Base-by-base conservation (phyloP, 345 rosid genomes). In the Anastatica hierochuntica region DNA sequence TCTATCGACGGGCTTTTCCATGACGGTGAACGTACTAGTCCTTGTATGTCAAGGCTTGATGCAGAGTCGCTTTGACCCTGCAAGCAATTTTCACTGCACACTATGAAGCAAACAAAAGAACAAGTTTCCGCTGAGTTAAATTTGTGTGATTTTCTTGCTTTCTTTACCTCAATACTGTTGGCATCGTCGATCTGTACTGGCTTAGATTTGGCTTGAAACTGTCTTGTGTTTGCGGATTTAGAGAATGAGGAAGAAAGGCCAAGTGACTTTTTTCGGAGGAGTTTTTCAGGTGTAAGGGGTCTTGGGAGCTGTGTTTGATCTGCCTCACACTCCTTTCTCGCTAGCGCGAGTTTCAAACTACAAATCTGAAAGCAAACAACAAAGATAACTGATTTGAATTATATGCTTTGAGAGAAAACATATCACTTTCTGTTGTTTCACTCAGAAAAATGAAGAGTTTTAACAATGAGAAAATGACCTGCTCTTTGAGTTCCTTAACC, bases 401-500 rank as follows among this genome's bases (percentile, higher is more conserved):
- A 50, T n/a, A 10, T 2, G 29, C 10, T 29, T 14, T 37, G 8
- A 49, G 9, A 15, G 6, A 37, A 19, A 20, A 19, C 1, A 4
- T 14, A 38, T 4, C 30, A 19, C 36, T 21, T 13, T 14, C 10
- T 12, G 14, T 7, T 14, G 24, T 1, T 3, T 16, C n/a, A n/a
- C n/a, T n/a, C n/a, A n/a, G 12, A 34, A 4, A 14, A 17, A 20
- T 10, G 27, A 15, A 20, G 37, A 6, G 29, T 30, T 11, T 7
- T 2, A 31, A 14, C 12, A 35, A 36, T 12, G 36, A 31, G 60
- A 43, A 19, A 47, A 2, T 14, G 42, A 87, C 95, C 79, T 84
- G 94, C 67, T 85, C 95, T 73, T 78, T 92, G 46, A 88, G 88
- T 56, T 92, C 95, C 60, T 79, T 92, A 71, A 85, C 81, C 37